Conservation (phyloP, 768 basidiomycete genomes). For the Suillus discolor region DNA sequence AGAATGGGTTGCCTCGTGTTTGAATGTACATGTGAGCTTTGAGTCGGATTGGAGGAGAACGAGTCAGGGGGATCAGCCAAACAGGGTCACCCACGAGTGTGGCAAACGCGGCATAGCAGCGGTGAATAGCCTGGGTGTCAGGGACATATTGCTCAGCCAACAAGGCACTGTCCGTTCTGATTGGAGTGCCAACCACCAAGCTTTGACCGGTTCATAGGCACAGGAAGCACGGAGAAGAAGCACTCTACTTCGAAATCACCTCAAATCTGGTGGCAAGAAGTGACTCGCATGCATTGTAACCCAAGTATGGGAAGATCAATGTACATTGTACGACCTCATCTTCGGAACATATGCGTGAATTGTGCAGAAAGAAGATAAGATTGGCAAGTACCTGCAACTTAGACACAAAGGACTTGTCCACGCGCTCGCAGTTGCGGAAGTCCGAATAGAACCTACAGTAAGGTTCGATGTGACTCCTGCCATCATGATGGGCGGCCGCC, state of each 20-base stretch:
- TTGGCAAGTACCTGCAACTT: background rate
- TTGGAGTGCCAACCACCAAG: constrained; percentile 20
- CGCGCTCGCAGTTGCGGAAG: background rate
- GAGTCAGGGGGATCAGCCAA: constrained; percentile 2
- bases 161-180: constrained; percentile 4
- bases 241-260: constrained; percentile 14
- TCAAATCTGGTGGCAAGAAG: constrained; percentile 13
- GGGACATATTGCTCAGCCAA: background rate
- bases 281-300: constrained; percentile 32
- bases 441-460: constrained; percentile 1
- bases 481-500: background rate
- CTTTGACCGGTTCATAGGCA: constrained; percentile 10
- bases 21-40: constrained; percentile 9
- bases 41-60: background rate
- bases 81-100: constrained; percentile 20
- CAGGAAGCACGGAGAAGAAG: constrained; percentile 21
- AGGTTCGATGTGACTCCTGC: background rate
- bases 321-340: constrained; percentile 16
- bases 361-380: constrained; percentile 1
- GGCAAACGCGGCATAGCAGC: constrained; percentile 14
- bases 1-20: constrained; percentile 20
- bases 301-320: constrained; percentile 34
- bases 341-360: constrained; percentile 4
- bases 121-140: constrained; percentile 1
- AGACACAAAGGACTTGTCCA: background rate